Percentiles rank a stretch among this genome's conserved stretches.
These are phyloP conservation scores for Monosporascus sp. DNA, from an alignment of 2,329 filamentous ascomycete species.

Conservation along the genomic window DNA sequence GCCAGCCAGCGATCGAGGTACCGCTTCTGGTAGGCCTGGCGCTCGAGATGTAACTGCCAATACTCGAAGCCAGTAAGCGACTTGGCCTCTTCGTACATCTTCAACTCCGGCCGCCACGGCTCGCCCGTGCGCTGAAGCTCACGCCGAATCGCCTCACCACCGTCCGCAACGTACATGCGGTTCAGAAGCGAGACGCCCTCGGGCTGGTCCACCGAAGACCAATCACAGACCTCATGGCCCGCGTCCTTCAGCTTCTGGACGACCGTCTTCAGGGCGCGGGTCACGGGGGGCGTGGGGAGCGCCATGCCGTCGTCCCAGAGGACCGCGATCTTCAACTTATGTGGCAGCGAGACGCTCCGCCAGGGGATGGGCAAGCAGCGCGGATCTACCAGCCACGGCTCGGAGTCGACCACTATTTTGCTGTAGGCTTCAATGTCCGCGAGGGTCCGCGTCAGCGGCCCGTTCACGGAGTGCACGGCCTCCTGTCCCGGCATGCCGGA, in stretches of 20 bases:
- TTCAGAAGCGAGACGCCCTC: conserved; percentile 31
- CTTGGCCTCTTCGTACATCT: conserved; percentile 18
- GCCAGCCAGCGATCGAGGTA: conserved; percentile 41
- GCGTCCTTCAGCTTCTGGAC: conserved; percentile 36
- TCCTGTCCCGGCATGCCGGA: conserved; percentile 61
- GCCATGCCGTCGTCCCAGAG: conserved; percentile 62
- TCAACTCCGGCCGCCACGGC: conserved; percentile 26
- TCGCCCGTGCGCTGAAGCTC: conserved; percentile 37
- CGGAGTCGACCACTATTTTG: conserved; percentile 40
- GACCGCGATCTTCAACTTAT: conserved; percentile 50
- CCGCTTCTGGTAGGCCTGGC: conserved; percentile 38
- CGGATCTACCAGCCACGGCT: conserved; percentile 53
- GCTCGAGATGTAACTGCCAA: conserved; percentile 42
- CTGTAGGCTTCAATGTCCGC: conserved; percentile 51
- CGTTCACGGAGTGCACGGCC: conserved; percentile 58
- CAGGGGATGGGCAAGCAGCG: conserved; percentile 56
- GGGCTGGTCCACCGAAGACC: conserved; percentile 40
- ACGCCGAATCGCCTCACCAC: conserved; percentile 33
- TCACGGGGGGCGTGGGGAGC: conserved; percentile 59
- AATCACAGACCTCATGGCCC: conserved; percentile 48
- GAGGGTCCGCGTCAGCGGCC: conserved; percentile 53
- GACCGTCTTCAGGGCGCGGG: conserved; percentile 45
- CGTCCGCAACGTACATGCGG: conserved; percentile 45
- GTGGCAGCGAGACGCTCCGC: conserved; percentile 30
- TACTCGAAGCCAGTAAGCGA: conserved; percentile 39